Percentiles rank a stretch among this genome's conserved stretches.
Evolutionary conservation across 176 grass and related monocot species (phyloP).

Genomic region (Melocanna baccifera): DNA sequence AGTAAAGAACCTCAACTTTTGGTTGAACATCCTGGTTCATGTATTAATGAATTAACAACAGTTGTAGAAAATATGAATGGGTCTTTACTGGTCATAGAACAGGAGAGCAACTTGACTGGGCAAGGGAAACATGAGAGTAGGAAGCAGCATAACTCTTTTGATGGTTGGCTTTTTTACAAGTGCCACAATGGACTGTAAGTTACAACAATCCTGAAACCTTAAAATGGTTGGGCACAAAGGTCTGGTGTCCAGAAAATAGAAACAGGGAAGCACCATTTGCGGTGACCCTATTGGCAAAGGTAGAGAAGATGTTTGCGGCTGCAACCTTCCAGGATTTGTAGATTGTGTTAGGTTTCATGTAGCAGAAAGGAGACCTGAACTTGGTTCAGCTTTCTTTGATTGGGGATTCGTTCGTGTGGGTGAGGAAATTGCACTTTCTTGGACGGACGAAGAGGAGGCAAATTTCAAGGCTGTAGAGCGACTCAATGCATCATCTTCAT

Average conservation of each 20-base stretch:
- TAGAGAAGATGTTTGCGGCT: conserved; percentile 45
- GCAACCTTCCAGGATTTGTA: conserved; percentile 41
- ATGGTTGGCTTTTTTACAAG: conserved; percentile 42
- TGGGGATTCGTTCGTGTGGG: conserved; percentile 79
- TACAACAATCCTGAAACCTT: conserved; percentile 30
- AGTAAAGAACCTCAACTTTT: conserved; percentile 13
- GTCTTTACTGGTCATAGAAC: background rate
- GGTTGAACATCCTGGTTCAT: background rate
- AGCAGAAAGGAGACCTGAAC: conserved; percentile 54
- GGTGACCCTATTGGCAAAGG: conserved; percentile 46
- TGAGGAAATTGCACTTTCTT: conserved; percentile 81
- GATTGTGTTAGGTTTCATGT: conserved; percentile 73
- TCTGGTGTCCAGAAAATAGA: conserved; percentile 51
- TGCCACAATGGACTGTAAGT: conserved; percentile 52
- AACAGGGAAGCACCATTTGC: background rate
- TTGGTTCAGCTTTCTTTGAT: conserved; percentile 50
- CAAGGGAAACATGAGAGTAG: conserved; percentile 8
- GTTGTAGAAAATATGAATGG: conserved; percentile 19
- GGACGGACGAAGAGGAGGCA: conserved; percentile 67
- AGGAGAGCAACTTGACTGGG: background rate
- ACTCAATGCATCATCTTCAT: conserved; percentile 33
- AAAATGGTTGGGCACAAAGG: conserved; percentile 63
- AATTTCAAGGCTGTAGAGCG: conserved; percentile 58
- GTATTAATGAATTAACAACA: background rate
- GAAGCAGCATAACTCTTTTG: conserved; percentile 22